Conservation (phyloP, 108 stramenopile species). For the Cyclotella kingstonii region DNA sequence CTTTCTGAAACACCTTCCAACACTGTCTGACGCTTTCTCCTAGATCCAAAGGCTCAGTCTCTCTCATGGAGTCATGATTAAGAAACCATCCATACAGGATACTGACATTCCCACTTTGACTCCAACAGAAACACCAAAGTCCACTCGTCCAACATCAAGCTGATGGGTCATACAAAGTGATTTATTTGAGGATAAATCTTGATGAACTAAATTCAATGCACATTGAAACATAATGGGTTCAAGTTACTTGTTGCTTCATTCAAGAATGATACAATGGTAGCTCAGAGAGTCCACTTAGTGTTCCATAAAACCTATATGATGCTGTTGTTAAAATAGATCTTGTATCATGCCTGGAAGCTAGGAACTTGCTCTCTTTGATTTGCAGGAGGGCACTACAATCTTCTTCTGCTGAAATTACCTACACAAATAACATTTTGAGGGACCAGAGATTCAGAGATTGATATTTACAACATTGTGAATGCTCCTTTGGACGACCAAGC, state of each 20-base stretch:
- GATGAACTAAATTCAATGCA: constrained; percentile 3
- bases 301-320: constrained; percentile 12
- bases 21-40: too few relatives aligned
- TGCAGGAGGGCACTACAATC: constrained; percentile 18
- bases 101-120: neutral
- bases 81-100: neutral
- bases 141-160: constrained; percentile 9
- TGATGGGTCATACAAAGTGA: constrained; percentile 8
- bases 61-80: neutral
- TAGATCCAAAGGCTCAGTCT: too few relatives aligned
- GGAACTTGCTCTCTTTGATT: neutral
- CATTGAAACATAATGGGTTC: constrained; percentile 11
- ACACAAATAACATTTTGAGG: constrained; percentile 29
- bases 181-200: constrained; percentile 14
- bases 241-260: constrained; percentile 15
- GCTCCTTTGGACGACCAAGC: constrained; percentile 12
- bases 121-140: neutral
- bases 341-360: neutral
- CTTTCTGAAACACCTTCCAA: too few relatives aligned
- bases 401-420: constrained; percentile 30
- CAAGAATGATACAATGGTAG: constrained; percentile 13
- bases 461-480: constrained; percentile 8
- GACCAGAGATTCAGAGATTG: constrained; percentile 14
- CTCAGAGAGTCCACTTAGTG: neutral
- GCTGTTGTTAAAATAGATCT: constrained; percentile 4